Evolutionary conservation across 441 rosid genomes (phyloP).

Genomic region (Erysimum cheiri): DNA sequence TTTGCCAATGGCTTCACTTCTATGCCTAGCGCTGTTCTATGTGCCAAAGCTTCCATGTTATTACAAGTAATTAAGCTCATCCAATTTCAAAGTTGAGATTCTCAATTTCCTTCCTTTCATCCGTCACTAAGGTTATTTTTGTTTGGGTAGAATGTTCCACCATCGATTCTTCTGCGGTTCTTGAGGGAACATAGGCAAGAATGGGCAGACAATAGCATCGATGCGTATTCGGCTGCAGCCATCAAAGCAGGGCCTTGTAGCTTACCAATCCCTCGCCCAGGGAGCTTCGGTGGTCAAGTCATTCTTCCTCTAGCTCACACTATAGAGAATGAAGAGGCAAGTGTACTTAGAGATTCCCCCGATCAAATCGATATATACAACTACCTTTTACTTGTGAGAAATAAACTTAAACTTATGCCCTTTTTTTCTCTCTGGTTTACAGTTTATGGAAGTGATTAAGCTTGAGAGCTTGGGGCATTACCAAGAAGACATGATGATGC

Average conservation of each 20-base stretch:
- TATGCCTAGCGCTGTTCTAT: conserved; percentile 62
- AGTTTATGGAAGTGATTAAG: conserved; percentile 80
- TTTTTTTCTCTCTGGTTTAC: conserved; percentile 15
- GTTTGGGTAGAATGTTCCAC: conserved; percentile 69
- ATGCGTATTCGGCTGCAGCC: conserved; percentile 76
- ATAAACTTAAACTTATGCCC: neutral
- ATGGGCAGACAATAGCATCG: conserved; percentile 80
- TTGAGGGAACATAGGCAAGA: conserved; percentile 78
- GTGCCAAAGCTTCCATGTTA: conserved; percentile 81
- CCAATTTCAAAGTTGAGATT: conserved; percentile 7
- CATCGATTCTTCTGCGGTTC: conserved; percentile 66
- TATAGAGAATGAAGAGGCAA: conserved; percentile 75
- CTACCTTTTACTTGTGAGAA: neutral
- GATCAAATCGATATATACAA: neutral
- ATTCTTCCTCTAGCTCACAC: conserved; percentile 82
- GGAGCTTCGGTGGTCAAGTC: conserved; percentile 71
- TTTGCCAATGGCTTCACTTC: conserved; percentile 64
- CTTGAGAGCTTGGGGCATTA: conserved; percentile 73
- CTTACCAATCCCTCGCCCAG: conserved; percentile 61
- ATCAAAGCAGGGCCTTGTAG: conserved; percentile 67
- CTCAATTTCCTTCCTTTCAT: neutral
- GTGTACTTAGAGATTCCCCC: neutral
- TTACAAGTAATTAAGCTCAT: conserved; percentile 53
- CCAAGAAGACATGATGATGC: conserved; percentile 74
- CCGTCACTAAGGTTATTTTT: conserved; percentile 20